Evolutionary conservation across 441 rosid species (phyloP), one percentile per base, ranked within the genome.

Genomic region (Corymbia citriodora): DNA sequence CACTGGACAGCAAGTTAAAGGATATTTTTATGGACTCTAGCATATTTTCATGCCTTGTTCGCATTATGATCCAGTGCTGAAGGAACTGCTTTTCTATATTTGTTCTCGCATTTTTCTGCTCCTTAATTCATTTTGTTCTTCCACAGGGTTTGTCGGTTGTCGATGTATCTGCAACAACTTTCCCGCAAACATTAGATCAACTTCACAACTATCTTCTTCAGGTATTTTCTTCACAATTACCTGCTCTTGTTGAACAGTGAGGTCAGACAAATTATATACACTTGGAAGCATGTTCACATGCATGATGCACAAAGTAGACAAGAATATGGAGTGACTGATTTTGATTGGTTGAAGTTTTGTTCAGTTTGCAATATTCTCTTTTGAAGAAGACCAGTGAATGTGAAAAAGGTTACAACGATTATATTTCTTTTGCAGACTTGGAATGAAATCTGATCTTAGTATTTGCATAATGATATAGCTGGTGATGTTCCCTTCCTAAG

Each of bases 171-270:
- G 96, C 97, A 54, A 96, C 96, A 91, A 95, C 97, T 48, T 96
- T 96, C 93, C 97, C 97, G 21, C 98, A 96, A 91, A 96, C 97
- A 21, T 92, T 96, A 74, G 98, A 96, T 93, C 93, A 94, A 93
- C 94, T 96, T 93, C 98, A 96, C 63, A 94, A 94, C 54, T 91
- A 96, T 95, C 96, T 96, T 93, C 96, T 96, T 92, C 97, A 96
- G 98, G 98, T 96, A 92, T 86, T 49, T 57, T 54, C 82, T 52
- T 88, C 36, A 4, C 31, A 9, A 16, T 21, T 91, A 54, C 85
- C 53, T 63, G 6, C 12, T 85, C 36, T 40, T 31, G 45, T 36
- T 54, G 29, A 31, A 49, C 82, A 48, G 52, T 87, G 87, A 49
- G 88, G 53, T 55, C 88, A 45, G 48, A 87, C 40, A 6, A 53